Percentiles rank a stretch among this genome's conserved stretches.
Conservation (phyloP, 345 rosid species). For the Populus simonii region DNA sequence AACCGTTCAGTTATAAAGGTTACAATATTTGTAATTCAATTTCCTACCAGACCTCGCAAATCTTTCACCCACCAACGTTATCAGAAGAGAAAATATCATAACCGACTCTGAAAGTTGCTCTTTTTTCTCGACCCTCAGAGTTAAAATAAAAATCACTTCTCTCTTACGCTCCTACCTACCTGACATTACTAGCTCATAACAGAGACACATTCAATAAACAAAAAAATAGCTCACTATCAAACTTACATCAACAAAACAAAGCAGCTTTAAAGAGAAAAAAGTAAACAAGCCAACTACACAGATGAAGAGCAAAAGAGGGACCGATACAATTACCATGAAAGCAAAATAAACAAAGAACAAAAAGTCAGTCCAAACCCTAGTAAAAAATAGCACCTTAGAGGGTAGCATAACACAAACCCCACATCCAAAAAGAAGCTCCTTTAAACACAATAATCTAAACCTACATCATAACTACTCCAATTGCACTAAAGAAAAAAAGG, state of each 20-base stretch:
- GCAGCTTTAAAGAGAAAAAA: not conserved
- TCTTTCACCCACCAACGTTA: not conserved
- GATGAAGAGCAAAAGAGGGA: not conserved
- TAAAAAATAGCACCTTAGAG: not conserved
- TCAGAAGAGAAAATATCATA: not conserved
- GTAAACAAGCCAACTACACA: not conserved
- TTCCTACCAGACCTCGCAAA: not conserved
- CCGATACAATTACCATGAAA: not conserved
- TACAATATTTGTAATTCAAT: not conserved
- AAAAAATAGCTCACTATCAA: not conserved
- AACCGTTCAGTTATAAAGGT: not conserved
- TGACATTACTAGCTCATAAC: not conserved
- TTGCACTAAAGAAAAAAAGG: not conserved
- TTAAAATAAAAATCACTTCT: not conserved
- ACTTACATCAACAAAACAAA: not conserved
- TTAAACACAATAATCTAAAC: not conserved
- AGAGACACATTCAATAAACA: not conserved
- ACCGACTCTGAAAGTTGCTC: not conserved
- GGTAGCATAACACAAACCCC: not conserved
- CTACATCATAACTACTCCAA: not conserved
- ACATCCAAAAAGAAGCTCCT: not conserved
- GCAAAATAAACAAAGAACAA: slow-evolving; percentile 1
- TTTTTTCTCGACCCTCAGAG: not conserved
- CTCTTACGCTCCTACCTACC: not conserved
- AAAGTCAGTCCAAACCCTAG: not conserved